Conservation (phyloP, 2,329 filamentous ascomycete genomes). For the Byssothecium circinans region DNA sequence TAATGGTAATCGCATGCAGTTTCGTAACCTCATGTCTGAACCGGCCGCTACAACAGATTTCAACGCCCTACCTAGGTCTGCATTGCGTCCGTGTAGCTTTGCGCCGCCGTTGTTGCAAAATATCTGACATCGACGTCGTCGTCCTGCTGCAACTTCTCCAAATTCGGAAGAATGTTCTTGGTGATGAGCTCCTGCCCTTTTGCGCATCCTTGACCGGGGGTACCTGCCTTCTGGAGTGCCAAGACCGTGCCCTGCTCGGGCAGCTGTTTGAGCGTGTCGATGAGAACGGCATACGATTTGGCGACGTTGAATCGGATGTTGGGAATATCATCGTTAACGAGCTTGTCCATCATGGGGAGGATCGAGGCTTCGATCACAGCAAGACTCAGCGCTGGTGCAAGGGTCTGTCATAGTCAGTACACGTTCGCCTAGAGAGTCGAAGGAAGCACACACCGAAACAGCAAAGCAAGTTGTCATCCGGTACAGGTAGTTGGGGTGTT, state of each 20-base stretch:
- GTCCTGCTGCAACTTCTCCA: slow-evolving; percentile 95
- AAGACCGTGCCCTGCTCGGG: slow-evolving; percentile 86
- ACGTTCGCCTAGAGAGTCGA: neutral
- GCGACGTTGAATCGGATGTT: slow-evolving; percentile 99
- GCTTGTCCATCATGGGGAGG: slow-evolving; percentile 92
- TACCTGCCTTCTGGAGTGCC: slow-evolving; percentile 77
- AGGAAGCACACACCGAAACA: slow-evolving; percentile 73
- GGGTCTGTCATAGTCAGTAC: slow-evolving; percentile 64
- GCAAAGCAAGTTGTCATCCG: slow-evolving; percentile 99
- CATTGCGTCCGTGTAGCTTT: slow-evolving; percentile 48
- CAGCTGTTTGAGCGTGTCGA: slow-evolving; percentile 87
- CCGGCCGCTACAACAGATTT: slow-evolving; percentile 12
- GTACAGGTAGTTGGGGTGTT: slow-evolving; percentile 98
- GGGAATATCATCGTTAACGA: slow-evolving; percentile 91
- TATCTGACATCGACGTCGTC: slow-evolving; percentile 98
- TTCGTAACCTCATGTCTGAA: slow-evolving; percentile 28
- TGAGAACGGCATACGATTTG: slow-evolving; percentile 90
- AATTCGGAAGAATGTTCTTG: slow-evolving; percentile 80
- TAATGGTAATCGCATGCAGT: slow-evolving; percentile 34
- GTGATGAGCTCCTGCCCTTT: slow-evolving; percentile 79
- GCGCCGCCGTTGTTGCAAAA: slow-evolving; percentile 89
- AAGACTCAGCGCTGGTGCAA: slow-evolving; percentile 88
- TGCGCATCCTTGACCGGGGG: slow-evolving; percentile 62
- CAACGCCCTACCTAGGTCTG: slow-evolving; percentile 34
- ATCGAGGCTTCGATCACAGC: slow-evolving; percentile 92